These are phyloP conservation scores for Lactifluus echinatus DNA, from an alignment of 768 basidiomycete species.

Conservation along the genomic window DNA sequence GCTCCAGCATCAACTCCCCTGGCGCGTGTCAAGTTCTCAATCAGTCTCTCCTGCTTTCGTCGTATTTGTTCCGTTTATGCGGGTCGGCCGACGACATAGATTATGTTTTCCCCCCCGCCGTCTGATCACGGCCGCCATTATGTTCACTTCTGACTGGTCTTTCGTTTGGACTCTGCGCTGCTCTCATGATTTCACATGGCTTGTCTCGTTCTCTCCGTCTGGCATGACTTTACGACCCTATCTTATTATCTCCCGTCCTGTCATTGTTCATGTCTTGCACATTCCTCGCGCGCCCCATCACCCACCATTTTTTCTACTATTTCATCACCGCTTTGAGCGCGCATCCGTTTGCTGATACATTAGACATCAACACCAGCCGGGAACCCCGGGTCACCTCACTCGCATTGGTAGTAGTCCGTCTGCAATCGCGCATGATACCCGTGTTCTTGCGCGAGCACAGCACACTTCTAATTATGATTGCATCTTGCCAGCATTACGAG, in stretches of 20 bases:
- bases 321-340: conserved; percentile 24
- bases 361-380: conserved; percentile 24
- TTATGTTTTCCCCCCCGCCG: neutral
- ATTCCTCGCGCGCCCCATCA: conserved; percentile 26
- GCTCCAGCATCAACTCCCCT: neutral
- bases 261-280: conserved; percentile 32
- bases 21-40: neutral
- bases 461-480: conserved; percentile 26
- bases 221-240: conserved; percentile 23
- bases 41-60: conserved; percentile 1
- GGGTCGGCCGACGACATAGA: conserved; percentile 1
- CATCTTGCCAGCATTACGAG: conserved; percentile 45
- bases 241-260: conserved; percentile 21
- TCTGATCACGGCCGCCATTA: conserved; percentile 4
- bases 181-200: conserved; percentile 45
- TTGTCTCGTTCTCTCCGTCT: conserved; percentile 49
- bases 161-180: conserved; percentile 43
- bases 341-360: conserved; percentile 20
- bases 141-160: conserved; percentile 9
- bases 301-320: conserved; percentile 17
- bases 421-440: conserved; percentile 36
- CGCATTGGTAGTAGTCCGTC: conserved; percentile 28
- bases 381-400: conserved; percentile 17
- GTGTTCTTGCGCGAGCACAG: conserved; percentile 33
- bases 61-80: conserved; percentile 4